These are phyloP conservation scores for Trichophyton equinum DNA, from an alignment of 2,329 filamentous ascomycete species.

Conservation along the genomic window DNA sequence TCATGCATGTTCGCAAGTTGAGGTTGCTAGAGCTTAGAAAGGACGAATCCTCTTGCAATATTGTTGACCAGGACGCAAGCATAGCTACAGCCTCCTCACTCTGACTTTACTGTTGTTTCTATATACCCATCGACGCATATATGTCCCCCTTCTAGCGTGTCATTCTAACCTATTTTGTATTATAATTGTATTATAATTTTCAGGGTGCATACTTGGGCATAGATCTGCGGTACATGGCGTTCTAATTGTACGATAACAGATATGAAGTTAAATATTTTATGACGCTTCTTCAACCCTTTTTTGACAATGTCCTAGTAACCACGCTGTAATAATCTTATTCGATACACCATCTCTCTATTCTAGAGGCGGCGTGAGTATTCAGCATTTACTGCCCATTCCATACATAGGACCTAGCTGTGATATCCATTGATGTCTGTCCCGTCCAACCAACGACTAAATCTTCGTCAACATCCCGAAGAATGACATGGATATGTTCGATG, in stretches of 20 bases:
- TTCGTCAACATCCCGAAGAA: not conserved
- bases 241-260: not conserved
- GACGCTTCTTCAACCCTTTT: not conserved
- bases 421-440: not conserved
- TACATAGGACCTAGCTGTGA: not conserved
- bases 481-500: conserved; percentile 3
- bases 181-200: not conserved
- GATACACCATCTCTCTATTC: not conserved
- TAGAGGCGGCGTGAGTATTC: not conserved
- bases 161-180: not conserved
- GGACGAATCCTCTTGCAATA: not conserved
- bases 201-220: not conserved
- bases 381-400: not conserved
- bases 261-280: not conserved
- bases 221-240: not conserved
- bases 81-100: not conserved
- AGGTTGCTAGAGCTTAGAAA: not conserved
- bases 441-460: not conserved
- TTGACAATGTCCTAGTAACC: not conserved
- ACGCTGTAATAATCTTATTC: not conserved
- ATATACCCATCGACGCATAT: not conserved
- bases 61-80: not conserved
- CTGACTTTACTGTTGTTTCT: not conserved
- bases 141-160: not conserved
- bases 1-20: conserved; percentile 30